Base-by-base conservation (phyloP, 768 basidiomycete species). In the Serendipita indica region DNA sequence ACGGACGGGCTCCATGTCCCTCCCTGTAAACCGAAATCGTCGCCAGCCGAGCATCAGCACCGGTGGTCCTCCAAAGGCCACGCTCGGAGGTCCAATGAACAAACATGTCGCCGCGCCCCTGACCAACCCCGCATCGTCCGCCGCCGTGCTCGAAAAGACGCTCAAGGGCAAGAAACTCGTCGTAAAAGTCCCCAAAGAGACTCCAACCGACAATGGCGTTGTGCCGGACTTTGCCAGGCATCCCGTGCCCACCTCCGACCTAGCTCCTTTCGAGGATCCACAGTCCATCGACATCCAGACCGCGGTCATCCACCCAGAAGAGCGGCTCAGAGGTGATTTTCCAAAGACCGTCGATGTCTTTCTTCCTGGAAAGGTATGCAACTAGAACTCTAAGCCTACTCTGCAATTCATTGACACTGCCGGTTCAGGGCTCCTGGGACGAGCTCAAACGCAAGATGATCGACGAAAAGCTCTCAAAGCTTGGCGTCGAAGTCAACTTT, bases 21-120 rank as follows among this genome's bases (percentile, higher is more conserved):
- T 75, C 58, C 80, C 78, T 2, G 82, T 80, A 63, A 76, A 77
- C 4, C 78, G 77, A 28, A 72, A 84, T 58, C 84, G 75, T 66
- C 75, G 83, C 67, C 76, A 86, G 39, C 79, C 85, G 59, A 79
- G 77, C 62, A 62, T 84, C 41, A 86, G 83, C 67, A 79, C 85
- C 39, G 89, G 89, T 12, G 89, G 89, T 4, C 89, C 89, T n/a
- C 89, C 89, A 6, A 91, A 90, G 68, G 89, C 89, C 0, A 77
- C 81, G 0, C 71, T 91, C 2, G 89, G 89, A 16, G 89, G 89
- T 84, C 12, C 78, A 80, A 43, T 78, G 84, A 43, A 90, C 86
- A 70, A 75, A 81, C 56, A 85, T 82, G 68, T 86, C 86, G 10
- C 70, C 84, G 60, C 63, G 32, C 32, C 75, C 79, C 3, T 60